Conservation (phyloP, 805 yeast genomes). For the Starmerella bombicola region DNA sequence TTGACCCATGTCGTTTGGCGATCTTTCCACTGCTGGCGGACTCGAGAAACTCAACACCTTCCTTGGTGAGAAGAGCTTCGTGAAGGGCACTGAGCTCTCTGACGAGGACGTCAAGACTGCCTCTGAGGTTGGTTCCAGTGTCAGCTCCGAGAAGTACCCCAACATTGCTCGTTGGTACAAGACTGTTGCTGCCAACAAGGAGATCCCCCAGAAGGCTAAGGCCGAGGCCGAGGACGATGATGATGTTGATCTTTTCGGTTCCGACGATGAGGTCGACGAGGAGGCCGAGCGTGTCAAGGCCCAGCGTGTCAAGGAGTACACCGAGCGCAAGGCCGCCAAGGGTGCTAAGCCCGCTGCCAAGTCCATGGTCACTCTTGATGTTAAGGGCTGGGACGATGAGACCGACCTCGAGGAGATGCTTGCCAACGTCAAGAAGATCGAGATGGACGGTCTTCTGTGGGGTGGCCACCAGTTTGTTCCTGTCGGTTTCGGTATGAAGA, state of each 20-base stretch:
- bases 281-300: conserved; percentile 96
- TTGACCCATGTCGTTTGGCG: conserved; percentile 33
- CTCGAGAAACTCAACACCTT: conserved; percentile 63
- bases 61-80: conserved; percentile 87
- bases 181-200: conserved; percentile 72
- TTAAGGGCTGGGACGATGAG: conserved; percentile 99
- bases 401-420: conserved; percentile 83
- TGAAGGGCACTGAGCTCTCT: conserved; percentile 68
- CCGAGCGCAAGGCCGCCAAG: conserved; percentile 92
- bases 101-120: conserved; percentile 91
- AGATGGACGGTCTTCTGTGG: conserved; percentile 90
- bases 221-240: conserved; percentile 84
- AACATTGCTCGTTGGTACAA: conserved; percentile 96
- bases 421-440: conserved; percentile 73
- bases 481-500: conserved; percentile 99
- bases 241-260: conserved; percentile 89
- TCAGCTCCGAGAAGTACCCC: conserved; percentile 64
- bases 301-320: conserved; percentile 95
- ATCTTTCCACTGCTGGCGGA: conserved; percentile 35
- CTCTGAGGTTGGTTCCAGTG: conserved; percentile 58
- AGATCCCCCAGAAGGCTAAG: conserved; percentile 40
- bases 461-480: conserved; percentile 95
- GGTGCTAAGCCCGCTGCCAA: conserved; percentile 98
- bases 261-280: conserved; percentile 89
- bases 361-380: conserved; percentile 90